Conservation (phyloP, 139 green algal genomes). For the Tetraselmis chui region DNA sequence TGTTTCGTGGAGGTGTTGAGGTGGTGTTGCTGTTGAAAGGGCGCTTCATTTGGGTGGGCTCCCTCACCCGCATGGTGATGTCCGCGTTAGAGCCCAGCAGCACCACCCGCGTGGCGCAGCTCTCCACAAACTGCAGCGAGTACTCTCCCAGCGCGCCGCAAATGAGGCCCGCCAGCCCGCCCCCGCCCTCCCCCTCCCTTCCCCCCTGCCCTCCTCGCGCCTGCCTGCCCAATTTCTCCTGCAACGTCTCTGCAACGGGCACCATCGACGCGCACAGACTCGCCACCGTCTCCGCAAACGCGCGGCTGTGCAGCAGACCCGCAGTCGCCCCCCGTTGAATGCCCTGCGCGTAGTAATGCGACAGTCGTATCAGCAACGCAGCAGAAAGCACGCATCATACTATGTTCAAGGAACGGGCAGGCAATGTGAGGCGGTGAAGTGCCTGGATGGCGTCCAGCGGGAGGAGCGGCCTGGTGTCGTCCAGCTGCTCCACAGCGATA, state of each 20-base stretch:
- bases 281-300: constrained; percentile 17
- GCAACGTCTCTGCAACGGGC: constrained; percentile 7
- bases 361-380: too few species aligned
- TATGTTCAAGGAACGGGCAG: too few species aligned
- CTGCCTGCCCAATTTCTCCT: not conserved
- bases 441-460: constrained; percentile 23
- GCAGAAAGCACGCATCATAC: too few species aligned
- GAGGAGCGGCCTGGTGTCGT: constrained; percentile 8
- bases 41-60: too few species aligned
- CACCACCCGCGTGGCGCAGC: constrained; percentile 10
- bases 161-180: not conserved
- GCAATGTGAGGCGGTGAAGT: too few species aligned
- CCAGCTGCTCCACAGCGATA: constrained; percentile 29
- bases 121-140: constrained; percentile 31
- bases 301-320: constrained; percentile 19
- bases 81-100: not conserved
- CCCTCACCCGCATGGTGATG: not conserved
- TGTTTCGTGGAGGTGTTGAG: too few species aligned
- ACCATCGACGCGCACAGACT: not conserved
- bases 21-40: too few species aligned
- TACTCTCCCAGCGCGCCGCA: not conserved
- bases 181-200: not conserved
- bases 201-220: constrained; percentile 10
- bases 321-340: not conserved
- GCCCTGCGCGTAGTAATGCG: constrained; percentile 4